These are phyloP conservation scores for Maudiozyma bulderi DNA, from an alignment of 805 yeast species.

Conservation along the genomic window DNA sequence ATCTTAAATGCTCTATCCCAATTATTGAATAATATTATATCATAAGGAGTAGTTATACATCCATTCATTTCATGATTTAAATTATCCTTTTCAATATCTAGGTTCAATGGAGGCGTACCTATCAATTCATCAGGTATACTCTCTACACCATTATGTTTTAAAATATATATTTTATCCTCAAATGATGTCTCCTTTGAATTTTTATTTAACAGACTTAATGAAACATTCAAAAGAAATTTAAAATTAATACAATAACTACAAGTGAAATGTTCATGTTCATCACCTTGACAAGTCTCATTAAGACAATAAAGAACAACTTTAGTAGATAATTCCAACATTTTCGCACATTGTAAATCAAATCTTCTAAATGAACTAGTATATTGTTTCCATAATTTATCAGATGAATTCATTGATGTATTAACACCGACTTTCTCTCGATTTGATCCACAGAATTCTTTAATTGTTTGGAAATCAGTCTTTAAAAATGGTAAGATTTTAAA, in stretches of 20 bases:
- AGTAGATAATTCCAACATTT: conserved; percentile 53
- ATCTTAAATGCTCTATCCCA: conserved; percentile 64
- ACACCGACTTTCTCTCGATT: background rate
- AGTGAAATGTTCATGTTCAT: conserved; percentile 7
- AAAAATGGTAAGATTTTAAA: conserved; percentile 34
- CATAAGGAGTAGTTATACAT: conserved; percentile 29
- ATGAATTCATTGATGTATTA: background rate
- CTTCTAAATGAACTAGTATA: conserved; percentile 71
- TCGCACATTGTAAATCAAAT: conserved; percentile 79
- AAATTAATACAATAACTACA: conserved; percentile 17
- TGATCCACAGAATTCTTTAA: conserved; percentile 10
- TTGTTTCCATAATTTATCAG: conserved; percentile 25
- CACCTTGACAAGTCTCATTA: conserved; percentile 30
- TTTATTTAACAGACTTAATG: conserved; percentile 28
- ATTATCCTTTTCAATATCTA: conserved; percentile 3
- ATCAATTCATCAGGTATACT: conserved; percentile 14
- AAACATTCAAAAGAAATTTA: conserved; percentile 35
- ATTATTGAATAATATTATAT: conserved; percentile 37
- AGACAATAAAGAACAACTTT: conserved; percentile 73
- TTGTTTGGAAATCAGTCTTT: conserved; percentile 30
- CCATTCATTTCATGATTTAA: conserved; percentile 7
- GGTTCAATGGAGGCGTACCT: conserved; percentile 18
- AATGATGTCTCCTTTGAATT: background rate
- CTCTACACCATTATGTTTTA: conserved; percentile 4
- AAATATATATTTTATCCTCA: conserved; percentile 5